Evolutionary conservation across 2,329 filamentous ascomycete species (phyloP), one percentile per base, ranked within the genome.

Genomic region (Colletotrichum horii): DNA sequence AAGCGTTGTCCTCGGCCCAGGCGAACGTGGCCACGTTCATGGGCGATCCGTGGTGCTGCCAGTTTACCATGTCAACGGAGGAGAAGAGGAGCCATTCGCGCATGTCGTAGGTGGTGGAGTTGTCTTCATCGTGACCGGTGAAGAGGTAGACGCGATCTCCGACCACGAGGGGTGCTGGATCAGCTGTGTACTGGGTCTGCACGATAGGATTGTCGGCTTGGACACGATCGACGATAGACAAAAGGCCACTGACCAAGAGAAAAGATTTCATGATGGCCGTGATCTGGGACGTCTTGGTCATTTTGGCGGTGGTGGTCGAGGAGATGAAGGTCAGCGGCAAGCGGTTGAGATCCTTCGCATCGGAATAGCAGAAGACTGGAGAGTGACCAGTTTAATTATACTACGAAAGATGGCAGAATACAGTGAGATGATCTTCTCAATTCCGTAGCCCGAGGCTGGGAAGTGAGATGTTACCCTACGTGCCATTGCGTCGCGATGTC

Each of bases 1-100:
- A 84, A 3, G 83, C 83, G n/a, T 82, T 79, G n/a, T 71, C 75
- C n/a, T 76, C 77, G 14, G 83, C 83, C 83, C 83, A 84, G 48
- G 70, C 70, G 74, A 84, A 84, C 2, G 80, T 82, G 9, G 71
- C 62, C 2, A 84, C 77, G 75, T 71, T 71, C 76, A 80, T 75
- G 62, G 79, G 76, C 2, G 70, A 60, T 60, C 81, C 82, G 61
- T 80, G 79, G 72, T 83, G 78, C 19, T 79, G 79, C 83, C 83
- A 84, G 77, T 84, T 84, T 56, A 75, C 82, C 80, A 84, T 82
- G 72, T 84, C 83, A 4, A 77, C 72, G 2, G 82, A 78, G 15
- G 83, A 84, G 76, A 79, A 84, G 26, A 84, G 78, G 4, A 77
- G 81, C 83, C 82, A 84, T 73, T 84, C 80, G 9, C 77, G 77